These are phyloP conservation scores for Populus davidiana DNA, from an alignment of 345 rosid species.

Conservation along the genomic window DNA sequence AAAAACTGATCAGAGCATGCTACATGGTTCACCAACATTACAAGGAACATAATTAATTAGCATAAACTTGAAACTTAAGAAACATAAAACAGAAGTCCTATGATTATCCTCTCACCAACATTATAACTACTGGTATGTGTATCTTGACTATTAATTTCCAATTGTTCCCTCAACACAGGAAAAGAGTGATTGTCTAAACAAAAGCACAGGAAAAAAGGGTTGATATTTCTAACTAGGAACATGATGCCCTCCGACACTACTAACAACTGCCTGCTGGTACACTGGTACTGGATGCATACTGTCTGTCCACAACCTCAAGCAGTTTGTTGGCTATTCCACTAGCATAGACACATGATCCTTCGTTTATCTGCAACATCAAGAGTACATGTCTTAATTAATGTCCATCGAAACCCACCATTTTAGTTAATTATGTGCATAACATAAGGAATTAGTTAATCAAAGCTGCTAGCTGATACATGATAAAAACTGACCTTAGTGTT, in stretches of 20 bases:
- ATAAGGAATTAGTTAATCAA: background rate
- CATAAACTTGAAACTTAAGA: background rate
- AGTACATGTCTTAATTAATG: background rate
- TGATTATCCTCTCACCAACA: background rate
- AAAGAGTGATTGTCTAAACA: background rate
- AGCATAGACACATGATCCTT: conserved; percentile 29
- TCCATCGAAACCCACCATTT: background rate
- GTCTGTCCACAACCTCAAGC: conserved; percentile 31
- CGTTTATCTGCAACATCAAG: conserved; percentile 21
- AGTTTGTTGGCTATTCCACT: conserved; percentile 33
- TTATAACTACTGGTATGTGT: background rate
- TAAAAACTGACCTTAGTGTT: conserved; percentile 61
- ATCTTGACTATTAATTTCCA: background rate
- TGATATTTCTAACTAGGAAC: background rate
- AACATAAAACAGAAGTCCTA: background rate
- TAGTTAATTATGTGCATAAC: too few species aligned
- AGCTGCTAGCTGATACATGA: background rate
- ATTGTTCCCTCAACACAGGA: background rate
- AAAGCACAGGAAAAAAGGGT: background rate
- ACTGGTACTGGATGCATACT: conserved; percentile 10
- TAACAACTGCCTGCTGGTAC: background rate
- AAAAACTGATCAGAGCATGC: background rate
- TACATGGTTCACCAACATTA: background rate
- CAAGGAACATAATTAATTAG: background rate
- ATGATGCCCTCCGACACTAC: background rate